A percentile compares a stretch with the other conserved stretches of the same genome.
phyloP scores from a whole-genome alignment of 495 filamentous ascomycete species.

The Geoglossum glabrum region DNA sequence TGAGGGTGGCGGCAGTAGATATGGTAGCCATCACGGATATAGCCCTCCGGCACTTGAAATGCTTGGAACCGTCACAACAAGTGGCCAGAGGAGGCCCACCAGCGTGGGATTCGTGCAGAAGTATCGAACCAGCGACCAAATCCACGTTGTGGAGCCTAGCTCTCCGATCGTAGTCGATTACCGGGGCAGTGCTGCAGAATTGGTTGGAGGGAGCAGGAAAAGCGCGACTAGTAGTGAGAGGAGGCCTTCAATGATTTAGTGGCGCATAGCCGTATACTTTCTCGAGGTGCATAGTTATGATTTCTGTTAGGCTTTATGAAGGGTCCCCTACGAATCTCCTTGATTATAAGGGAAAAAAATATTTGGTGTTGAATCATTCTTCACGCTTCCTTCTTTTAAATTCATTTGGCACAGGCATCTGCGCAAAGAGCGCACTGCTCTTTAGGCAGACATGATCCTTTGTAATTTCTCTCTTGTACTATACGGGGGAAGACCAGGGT shows the following conservation, averaged over 20 bases:
- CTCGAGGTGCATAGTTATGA: background rate
- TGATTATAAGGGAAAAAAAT: background rate
- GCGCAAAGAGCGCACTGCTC: background rate
- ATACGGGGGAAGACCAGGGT: background rate
- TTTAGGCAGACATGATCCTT: background rate
- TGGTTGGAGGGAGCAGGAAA: background rate
- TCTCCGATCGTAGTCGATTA: background rate
- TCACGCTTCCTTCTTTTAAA: background rate
- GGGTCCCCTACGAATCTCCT: background rate
- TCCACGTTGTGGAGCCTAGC: constrained; percentile 1
- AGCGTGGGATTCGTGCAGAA: constrained; percentile 8
- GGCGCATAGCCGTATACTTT: background rate
- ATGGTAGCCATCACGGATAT: background rate
- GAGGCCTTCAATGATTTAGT: background rate
- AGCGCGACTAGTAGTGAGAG: constrained; percentile 1
- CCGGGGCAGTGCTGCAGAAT: background rate
- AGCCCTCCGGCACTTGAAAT: background rate
- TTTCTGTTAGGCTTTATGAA: background rate
- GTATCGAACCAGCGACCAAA: constrained; percentile 4
- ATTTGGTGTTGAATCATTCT: background rate
- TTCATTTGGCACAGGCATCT: background rate
- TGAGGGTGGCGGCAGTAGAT: background rate
- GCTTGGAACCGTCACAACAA: background rate
- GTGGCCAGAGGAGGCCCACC: constrained; percentile 2
- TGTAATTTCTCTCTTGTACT: background rate